These are phyloP conservation scores for Talaromyces sp. DNA, from an alignment of 2,329 filamentous ascomycete species.

Conservation along the genomic window DNA sequence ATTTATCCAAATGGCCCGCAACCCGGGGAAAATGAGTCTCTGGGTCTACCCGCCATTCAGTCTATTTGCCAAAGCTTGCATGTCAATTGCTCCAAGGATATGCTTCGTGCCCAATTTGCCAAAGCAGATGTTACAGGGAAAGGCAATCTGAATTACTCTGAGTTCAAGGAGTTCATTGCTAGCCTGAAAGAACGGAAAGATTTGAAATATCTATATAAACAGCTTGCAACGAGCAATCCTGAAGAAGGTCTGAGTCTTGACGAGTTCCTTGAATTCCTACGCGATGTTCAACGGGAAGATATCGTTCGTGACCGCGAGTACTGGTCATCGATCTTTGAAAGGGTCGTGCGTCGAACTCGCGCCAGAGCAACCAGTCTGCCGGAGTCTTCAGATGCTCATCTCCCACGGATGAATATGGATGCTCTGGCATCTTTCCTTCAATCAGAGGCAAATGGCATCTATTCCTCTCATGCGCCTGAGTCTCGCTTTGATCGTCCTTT, in stretches of 20 bases:
- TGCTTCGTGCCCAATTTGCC: conserved; percentile 68
- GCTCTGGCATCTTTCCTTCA: conserved; percentile 73
- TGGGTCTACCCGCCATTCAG: conserved; percentile 74
- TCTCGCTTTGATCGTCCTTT: conserved; percentile 72
- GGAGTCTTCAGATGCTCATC: conserved; percentile 41
- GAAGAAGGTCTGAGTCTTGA: conserved; percentile 62
- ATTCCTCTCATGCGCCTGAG: conserved; percentile 56
- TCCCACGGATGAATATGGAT: conserved; percentile 65
- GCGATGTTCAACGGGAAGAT: conserved; percentile 68
- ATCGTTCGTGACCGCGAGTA: conserved; percentile 58
- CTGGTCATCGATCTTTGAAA: conserved; percentile 70
- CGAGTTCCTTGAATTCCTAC: conserved; percentile 73
- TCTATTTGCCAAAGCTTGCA: conserved; percentile 83
- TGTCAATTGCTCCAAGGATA: conserved; percentile 77
- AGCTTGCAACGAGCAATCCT: conserved; percentile 51
- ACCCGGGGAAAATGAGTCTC: conserved; percentile 58
- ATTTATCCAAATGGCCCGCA: conserved; percentile 47
- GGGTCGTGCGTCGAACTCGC: conserved; percentile 59
- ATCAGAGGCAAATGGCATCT: conserved; percentile 66
- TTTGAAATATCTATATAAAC: conserved; percentile 66
- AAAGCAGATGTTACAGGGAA: conserved; percentile 61
- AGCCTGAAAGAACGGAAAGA: conserved; percentile 81
- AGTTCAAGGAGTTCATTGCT: conserved; percentile 79
- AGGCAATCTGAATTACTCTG: conserved; percentile 66
- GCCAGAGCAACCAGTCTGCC: conserved; percentile 42